Evolutionary conservation across 202 grass and related monocot genomes (phyloP).

Genomic region (Cymbopogon flexuosus): DNA sequence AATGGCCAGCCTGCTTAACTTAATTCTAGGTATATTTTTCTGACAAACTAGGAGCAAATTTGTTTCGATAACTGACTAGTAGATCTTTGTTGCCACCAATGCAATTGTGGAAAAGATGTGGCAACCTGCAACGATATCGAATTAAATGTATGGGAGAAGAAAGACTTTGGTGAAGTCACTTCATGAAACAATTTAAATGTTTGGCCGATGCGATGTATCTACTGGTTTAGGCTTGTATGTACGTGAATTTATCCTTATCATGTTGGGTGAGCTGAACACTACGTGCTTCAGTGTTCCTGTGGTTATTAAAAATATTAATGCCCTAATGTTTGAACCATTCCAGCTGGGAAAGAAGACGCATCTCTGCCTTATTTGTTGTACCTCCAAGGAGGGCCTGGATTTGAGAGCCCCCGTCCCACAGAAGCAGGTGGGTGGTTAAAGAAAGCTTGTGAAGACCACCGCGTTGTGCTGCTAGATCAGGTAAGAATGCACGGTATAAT

Average conservation of each 20-base stretch:
- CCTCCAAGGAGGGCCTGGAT: conserved; percentile 93
- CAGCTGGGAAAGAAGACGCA: conserved; percentile 71
- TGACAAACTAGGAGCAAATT: neutral
- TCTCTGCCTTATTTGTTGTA: conserved; percentile 70
- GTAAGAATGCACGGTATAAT: neutral
- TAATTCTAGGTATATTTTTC: neutral
- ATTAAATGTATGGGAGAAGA: too few relatives aligned
- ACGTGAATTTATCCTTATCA: neutral
- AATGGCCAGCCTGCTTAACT: neutral
- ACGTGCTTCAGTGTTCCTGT: neutral
- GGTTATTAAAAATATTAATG: neutral
- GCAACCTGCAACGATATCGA: neutral
- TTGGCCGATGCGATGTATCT: neutral
- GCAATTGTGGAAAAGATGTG: neutral
- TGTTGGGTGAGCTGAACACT: neutral
- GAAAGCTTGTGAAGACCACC: conserved; percentile 79
- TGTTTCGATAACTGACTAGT: neutral
- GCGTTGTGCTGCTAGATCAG: conserved; percentile 82
- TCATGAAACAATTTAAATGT: neutral
- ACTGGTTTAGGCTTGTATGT: neutral
- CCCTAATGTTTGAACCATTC: conserved; percentile 1
- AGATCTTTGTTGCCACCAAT: neutral
- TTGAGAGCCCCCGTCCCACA: conserved; percentile 61
- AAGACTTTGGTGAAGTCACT: neutral
- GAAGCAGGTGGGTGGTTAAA: conserved; percentile 89